Evolutionary conservation across 108 stramenopile species (phyloP), one percentile per base, ranked within the genome.

Genomic region (Cylindrotheca closterium): DNA sequence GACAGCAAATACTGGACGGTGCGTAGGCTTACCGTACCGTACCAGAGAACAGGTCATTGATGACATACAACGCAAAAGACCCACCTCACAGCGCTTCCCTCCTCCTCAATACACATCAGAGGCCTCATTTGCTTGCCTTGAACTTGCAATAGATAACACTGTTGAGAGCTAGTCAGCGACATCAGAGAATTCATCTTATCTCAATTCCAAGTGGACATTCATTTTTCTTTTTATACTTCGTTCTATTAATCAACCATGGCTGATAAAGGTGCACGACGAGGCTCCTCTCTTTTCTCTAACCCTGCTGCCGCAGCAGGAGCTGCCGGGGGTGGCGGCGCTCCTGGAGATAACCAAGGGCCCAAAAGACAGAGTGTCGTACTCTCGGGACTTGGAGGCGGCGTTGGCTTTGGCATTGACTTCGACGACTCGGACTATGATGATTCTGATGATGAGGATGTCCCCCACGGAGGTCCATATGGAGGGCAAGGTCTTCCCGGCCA

Each of bases 341-440:
- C 55, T 18, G 58, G 65, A 19, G 71, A 25, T 22, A 70, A 53
- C 32, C 66, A 54, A 24, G 62, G 60, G 31, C 73, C 67, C 45
- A 7, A 42, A 7, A 19, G 72, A 42, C 55, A 71, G 28, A 67
- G 65, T 59, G 47, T 70, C 0, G 79, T 70, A 12, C 65, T 80
- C 30, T 65, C 70, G 42, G 65, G 78, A 28, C 59, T 79, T 60
- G 73, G 74, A 1, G 65, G 75, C 42, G 85, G 81, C 62, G 58
- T 86, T 28, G 79, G 63, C 12, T 79, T 71, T 49, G 78, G 71
- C 21, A 67, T 77, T 29, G 86, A 79, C 27, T 78, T 83, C 45
- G 78, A 78, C 32, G 81, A 79, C 53, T 78, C 79, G 34, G 84
- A 85, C 50, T 81, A 76, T 32, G 83, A 79, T 25, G 74, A 72